Evolutionary conservation across 306 rosid species (phyloP), one percentile per base, ranked within the genome.

Genomic region (Clitoria ternatea): DNA sequence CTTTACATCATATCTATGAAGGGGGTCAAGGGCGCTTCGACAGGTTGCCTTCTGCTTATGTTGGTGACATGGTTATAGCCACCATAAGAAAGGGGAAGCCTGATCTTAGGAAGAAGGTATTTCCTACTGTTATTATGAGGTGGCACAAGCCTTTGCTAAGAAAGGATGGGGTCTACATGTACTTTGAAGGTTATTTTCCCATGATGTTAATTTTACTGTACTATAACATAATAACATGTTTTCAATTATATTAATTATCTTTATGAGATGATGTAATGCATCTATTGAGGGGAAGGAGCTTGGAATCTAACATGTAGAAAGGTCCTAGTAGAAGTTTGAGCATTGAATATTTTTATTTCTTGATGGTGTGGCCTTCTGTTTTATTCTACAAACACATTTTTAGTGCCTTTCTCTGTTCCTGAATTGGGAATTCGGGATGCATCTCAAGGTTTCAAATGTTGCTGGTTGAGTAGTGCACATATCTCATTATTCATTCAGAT

Each of bases 1-100:
- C 76, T 81, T 1, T 86, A 86, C 81, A 84, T 84, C 47, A 85
- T 82, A 29, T 86, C 0, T 0, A 81, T 84, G 35, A 85, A 84
- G 75, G 86, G 88, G 5, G 85, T 84, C 61, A 87, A 85, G 83
- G 88, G 89, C 86, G 91, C 23, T 33, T 87, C 24, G 85, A 87
- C 78, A 62, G 91, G 32, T 52, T 89, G 82, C 92, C 88, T 1
- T 85, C 85, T 7, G 92, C 96, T 20, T 87, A 87, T 53, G 87
- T 89, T 39, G 92, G 92, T 15, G 90, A 87, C 61, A 89, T 83
- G 90, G 89, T 89, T 8, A 85, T 80, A 89, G 96, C 85, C 57
- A 85, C 91, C 8, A 88, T 82, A 9, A 79, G 85, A 69, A 89
- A 83, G 39, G 96, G 92, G 10, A 87, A 85, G 81, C 96, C 89